These are phyloP conservation scores for Eucalyptus tenuipes DNA, from an alignment of 345 rosid species.

Conservation along the genomic window DNA sequence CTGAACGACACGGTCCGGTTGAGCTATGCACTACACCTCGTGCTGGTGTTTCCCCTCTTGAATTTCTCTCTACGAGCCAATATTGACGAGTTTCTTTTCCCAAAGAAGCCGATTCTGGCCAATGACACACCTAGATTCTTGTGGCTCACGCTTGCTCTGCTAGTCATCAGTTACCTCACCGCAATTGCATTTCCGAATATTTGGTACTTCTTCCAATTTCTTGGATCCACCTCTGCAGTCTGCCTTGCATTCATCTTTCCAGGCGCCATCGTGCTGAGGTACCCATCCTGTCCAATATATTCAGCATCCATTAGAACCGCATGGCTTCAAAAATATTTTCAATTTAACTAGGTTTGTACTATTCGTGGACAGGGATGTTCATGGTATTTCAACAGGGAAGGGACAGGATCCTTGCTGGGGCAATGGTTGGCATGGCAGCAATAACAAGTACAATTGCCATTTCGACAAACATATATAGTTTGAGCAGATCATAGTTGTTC, in stretches of 20 bases:
- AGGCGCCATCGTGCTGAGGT: slow-evolving; percentile 68
- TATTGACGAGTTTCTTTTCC: slow-evolving; percentile 61
- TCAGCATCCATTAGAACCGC: not conserved
- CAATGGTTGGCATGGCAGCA: slow-evolving; percentile 32
- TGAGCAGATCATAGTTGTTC: not conserved
- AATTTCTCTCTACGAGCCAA: slow-evolving; percentile 68
- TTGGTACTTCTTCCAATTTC: slow-evolving; percentile 76
- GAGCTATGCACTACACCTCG: slow-evolving; percentile 73
- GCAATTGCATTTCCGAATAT: slow-evolving; percentile 69
- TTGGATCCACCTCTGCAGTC: slow-evolving; percentile 82
- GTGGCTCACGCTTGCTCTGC: slow-evolving; percentile 27
- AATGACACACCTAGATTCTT: slow-evolving; percentile 45
- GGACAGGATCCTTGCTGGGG: slow-evolving; percentile 19
- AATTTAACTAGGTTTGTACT: not conserved
- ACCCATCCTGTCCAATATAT: not conserved
- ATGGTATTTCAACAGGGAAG: slow-evolving; percentile 19
- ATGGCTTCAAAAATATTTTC: not conserved
- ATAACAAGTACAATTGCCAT: slow-evolving; percentile 37
- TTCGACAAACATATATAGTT: slow-evolving; percentile 20
- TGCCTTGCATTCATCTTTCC: slow-evolving; percentile 84
- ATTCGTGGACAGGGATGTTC: slow-evolving; percentile 28
- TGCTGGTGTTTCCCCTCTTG: slow-evolving; percentile 75
- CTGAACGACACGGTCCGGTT: slow-evolving; percentile 50
- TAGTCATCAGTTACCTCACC: slow-evolving; percentile 31
- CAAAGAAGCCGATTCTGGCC: slow-evolving; percentile 17